Percentiles rank a stretch among this genome's conserved stretches.
phyloP scores from a whole-genome alignment of 306 rosid genomes.

The Acacia melanoxylon region DNA sequence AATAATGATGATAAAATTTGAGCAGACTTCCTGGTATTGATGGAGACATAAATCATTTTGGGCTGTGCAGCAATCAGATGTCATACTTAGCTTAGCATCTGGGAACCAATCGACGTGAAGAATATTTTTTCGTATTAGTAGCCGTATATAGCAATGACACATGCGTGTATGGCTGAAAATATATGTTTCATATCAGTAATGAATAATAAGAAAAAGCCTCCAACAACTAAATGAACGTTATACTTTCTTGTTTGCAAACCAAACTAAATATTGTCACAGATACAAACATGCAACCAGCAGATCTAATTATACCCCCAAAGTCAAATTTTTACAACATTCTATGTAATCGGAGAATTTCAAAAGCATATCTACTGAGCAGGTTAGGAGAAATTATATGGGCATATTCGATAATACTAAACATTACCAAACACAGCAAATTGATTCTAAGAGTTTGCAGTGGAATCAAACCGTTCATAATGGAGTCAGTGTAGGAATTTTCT shows the following conservation, averaged over 20 bases:
- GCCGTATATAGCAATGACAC: neutral
- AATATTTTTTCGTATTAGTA: neutral
- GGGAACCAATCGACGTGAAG: neutral
- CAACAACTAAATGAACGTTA: neutral
- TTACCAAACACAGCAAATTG: neutral
- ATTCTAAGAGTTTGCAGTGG: neutral
- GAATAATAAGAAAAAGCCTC: neutral
- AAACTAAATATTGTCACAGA: neutral
- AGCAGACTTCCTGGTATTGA: neutral
- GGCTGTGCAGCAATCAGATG: neutral
- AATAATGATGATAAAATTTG: neutral
- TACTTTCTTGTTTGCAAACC: neutral
- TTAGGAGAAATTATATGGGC: neutral
- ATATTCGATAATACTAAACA: neutral
- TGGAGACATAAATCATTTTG: neutral
- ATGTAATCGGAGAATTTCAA: neutral
- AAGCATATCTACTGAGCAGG: neutral
- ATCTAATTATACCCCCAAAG: neutral
- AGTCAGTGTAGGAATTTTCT: conserved; percentile 66
- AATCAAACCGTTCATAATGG: conserved; percentile 62
- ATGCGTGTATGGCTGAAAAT: neutral
- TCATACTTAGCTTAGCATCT: neutral
- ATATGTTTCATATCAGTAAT: neutral
- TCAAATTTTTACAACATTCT: neutral
- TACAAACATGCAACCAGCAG: neutral